Evolutionary conservation across 2,329 filamentous ascomycete species (phyloP).

Genomic region (Ophiostoma himal-ulmi): DNA sequence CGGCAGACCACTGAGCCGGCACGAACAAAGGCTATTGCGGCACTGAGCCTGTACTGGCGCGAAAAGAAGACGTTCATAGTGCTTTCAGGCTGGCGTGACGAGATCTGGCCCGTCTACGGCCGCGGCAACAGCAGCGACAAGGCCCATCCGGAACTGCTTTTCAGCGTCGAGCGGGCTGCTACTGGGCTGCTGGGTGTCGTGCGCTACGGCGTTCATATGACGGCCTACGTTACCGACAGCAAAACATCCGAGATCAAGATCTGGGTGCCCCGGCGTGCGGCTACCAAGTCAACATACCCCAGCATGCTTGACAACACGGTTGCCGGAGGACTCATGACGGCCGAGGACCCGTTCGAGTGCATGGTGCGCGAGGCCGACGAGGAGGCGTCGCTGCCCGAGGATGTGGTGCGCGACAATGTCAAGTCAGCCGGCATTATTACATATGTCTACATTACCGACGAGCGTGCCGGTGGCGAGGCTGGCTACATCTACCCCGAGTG

Average conservation of each 20-base stretch:
- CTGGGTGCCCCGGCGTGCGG: constrained; percentile 76
- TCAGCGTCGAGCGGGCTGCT: constrained; percentile 71
- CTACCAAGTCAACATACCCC: constrained; percentile 77
- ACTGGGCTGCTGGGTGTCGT: constrained; percentile 68
- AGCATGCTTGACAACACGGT: constrained; percentile 95
- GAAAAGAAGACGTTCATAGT: constrained; percentile 66
- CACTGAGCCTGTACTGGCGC: constrained; percentile 62
- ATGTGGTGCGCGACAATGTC: constrained; percentile 57
- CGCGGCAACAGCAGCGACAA: constrained; percentile 44
- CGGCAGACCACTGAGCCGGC: constrained; percentile 51
- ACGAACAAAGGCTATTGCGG: constrained; percentile 52
- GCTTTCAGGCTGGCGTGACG: constrained; percentile 72
- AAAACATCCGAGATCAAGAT: constrained; percentile 48
- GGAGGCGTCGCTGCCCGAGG: constrained; percentile 73
- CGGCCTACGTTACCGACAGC: constrained; percentile 56
- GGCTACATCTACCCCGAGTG: constrained; percentile 83
- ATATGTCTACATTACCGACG: constrained; percentile 76
- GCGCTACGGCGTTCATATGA: constrained; percentile 78
- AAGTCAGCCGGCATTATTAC: constrained; percentile 64
- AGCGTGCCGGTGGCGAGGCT: constrained; percentile 70
- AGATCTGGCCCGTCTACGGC: constrained; percentile 72
- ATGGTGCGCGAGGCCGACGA: constrained; percentile 81
- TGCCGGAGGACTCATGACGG: constrained; percentile 72
- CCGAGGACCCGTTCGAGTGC: constrained; percentile 73
- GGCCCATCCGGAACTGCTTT: constrained; percentile 50